Percentiles rank a stretch among this genome's conserved stretches.
Conservation (phyloP, 305 asterid species). For the Petunia hybrid region DNA sequence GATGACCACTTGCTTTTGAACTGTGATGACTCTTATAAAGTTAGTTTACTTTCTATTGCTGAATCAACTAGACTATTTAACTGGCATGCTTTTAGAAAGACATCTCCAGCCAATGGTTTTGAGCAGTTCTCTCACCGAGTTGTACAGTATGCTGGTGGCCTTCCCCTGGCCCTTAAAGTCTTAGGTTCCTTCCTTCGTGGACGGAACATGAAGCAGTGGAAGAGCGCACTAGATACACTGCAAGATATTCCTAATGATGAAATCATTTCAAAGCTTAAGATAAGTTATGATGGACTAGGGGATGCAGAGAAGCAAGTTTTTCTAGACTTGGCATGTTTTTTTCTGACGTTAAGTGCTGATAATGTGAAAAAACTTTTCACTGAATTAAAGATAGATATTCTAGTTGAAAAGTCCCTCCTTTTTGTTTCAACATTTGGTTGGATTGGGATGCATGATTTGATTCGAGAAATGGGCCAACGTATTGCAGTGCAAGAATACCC, state of each 20-base stretch:
- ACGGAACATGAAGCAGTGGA: not conserved
- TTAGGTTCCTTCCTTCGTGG: not conserved
- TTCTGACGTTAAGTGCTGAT: not conserved
- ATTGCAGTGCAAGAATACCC: slow-evolving; percentile 1
- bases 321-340: not conserved
- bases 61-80: slow-evolving; percentile 16
- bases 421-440: not conserved
- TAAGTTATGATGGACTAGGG: slow-evolving; percentile 11
- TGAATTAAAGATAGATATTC: not conserved
- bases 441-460: slow-evolving; percentile 24
- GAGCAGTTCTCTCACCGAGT: not conserved
- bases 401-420: slow-evolving; percentile 11
- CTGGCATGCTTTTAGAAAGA: slow-evolving; percentile 26
- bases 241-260: not conserved
- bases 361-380: not conserved
- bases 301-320: not conserved
- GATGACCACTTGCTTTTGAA: not conserved
- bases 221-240: not conserved
- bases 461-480: slow-evolving; percentile 28
- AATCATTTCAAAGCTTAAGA: not conserved
- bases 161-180: slow-evolving; percentile 2
- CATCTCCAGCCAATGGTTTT: not conserved
- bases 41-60: not conserved
- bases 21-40: not conserved
- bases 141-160: not conserved